phyloP scores from a whole-genome alignment of 2,329 filamentous ascomycete species.

The Chrysosphaeria jannelii region DNA sequence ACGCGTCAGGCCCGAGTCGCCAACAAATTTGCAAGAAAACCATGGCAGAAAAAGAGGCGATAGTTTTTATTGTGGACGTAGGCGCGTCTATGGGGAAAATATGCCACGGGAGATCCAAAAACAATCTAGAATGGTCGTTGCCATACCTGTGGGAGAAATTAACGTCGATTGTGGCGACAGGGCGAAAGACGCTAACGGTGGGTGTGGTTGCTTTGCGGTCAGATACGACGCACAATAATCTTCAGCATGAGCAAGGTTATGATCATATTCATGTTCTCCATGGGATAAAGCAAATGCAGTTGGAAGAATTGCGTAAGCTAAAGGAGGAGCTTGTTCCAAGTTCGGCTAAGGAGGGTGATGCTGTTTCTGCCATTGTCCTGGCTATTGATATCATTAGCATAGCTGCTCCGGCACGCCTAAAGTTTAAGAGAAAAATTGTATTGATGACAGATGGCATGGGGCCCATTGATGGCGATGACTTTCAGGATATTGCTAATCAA shows the following conservation, averaged over 20 bases:
- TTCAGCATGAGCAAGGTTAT: slow-evolving; percentile 40
- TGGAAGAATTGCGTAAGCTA: slow-evolving; percentile 39
- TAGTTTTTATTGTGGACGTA: slow-evolving; percentile 72
- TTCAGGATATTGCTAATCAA: slow-evolving; percentile 39
- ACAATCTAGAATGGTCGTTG: slow-evolving; percentile 71
- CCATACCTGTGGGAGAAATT: slow-evolving; percentile 90
- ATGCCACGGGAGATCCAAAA: slow-evolving; percentile 38
- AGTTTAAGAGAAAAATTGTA: slow-evolving; percentile 54
- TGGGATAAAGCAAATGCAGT: slow-evolving; percentile 24
- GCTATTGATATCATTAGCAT: slow-evolving; percentile 58
- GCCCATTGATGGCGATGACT: slow-evolving; percentile 37
- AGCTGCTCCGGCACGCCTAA: slow-evolving; percentile 48
- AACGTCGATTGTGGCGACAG: slow-evolving; percentile 33
- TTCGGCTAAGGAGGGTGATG: slow-evolving; percentile 40
- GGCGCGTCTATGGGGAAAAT: slow-evolving; percentile 56
- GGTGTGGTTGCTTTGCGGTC: slow-evolving; percentile 68
- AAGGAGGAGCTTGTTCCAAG: slow-evolving; percentile 34
- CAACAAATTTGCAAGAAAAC: not conserved
- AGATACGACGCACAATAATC: slow-evolving; percentile 38
- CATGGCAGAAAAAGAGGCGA: slow-evolving; percentile 87
- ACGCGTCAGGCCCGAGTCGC: too few species aligned
- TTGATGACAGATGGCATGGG: slow-evolving; percentile 62
- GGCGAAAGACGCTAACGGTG: slow-evolving; percentile 41
- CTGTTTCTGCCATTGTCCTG: slow-evolving; percentile 62
- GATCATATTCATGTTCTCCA: slow-evolving; percentile 59